Base-by-base conservation (phyloP, 2,329 filamentous ascomycete genomes). In the Colletotrichum sp. region DNA sequence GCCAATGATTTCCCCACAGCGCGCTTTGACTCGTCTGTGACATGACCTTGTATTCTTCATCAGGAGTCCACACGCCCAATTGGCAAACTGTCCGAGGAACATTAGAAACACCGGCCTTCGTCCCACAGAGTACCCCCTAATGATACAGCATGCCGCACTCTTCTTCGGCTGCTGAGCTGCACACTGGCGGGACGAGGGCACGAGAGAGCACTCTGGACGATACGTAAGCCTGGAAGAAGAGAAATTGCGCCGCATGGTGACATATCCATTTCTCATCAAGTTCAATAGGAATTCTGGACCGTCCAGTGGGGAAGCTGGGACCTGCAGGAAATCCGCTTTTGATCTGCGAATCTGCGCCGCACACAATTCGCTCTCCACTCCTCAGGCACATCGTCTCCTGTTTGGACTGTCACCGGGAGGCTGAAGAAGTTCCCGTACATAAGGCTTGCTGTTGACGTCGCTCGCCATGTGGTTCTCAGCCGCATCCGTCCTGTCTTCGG, bases 281-380 rank as follows among this genome's bases (percentile, higher is more conserved):
- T 18, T 34, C 30, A 67, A 48, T 28, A 62, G 64, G 26, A 16
- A 62, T 62, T 55, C 62, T 52, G 13, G 69, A 56, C 56, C 56
- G 16, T 56, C 21, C 55, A 59, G 73, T 75, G 73, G 73, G 52
- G 73, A 63, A 63, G 63, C 58, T 65, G 68, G 63, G 59, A 61
- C n/a, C 63, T 30, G 48, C 43, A 73, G 26, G n/a, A 64, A 73
- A 36, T 75, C 69, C 73, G 73, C 73, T 75, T 75, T 75, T 75
- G 73, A 75, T 75, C 73, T 75, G 64, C 73, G 24, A n/a, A 64
- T 32, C 43, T 75, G 58, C 73, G 61, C 64, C 70, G 58, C 48
- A 63, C 64, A 73, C 36, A 63, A 75, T 59, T 10, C 14, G 61
- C 73, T 59, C 72, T 69, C 73, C 73, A 75, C 70, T 34, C 69